phyloP scores from a whole-genome alignment of 257 asterid species.

The Gardenia jasminoides region DNA sequence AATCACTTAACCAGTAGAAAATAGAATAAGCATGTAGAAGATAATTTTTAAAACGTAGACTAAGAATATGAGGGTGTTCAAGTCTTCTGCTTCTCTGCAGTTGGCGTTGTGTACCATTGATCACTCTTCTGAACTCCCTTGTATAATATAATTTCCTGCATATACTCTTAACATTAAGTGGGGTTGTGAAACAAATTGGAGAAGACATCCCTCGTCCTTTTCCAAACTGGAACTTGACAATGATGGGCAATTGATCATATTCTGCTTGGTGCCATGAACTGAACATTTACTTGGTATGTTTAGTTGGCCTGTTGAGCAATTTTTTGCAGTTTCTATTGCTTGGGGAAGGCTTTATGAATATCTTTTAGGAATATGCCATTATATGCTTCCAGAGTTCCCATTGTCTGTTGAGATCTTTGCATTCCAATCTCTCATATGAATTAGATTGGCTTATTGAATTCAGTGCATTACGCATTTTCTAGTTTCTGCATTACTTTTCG shows the following conservation, averaged over 20 bases:
- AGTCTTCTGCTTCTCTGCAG: not conserved
- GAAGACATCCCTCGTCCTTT: not conserved
- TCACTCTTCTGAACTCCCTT: not conserved
- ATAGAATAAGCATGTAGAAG: not conserved
- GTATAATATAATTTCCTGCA: not conserved
- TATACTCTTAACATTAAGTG: not conserved
- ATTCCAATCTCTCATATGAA: not conserved
- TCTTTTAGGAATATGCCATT: not conserved
- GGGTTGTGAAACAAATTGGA: not conserved
- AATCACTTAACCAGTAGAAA: not conserved
- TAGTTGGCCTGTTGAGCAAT: not conserved
- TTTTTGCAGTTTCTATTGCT: not conserved
- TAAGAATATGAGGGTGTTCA: not conserved
- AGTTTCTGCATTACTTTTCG: too few relatives aligned
- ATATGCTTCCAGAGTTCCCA: not conserved
- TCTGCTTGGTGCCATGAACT: not conserved
- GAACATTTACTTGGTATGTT: not conserved
- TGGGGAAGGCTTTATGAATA: not conserved
- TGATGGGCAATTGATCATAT: not conserved
- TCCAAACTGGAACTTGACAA: not conserved
- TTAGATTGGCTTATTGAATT: constrained; percentile 8
- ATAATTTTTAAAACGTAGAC: too few relatives aligned
- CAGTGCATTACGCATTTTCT: constrained; percentile 7
- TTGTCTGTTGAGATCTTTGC: not conserved
- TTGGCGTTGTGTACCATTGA: not conserved